Conservation (phyloP, 169 alveolate species). For the Plasmodium gonderi region DNA sequence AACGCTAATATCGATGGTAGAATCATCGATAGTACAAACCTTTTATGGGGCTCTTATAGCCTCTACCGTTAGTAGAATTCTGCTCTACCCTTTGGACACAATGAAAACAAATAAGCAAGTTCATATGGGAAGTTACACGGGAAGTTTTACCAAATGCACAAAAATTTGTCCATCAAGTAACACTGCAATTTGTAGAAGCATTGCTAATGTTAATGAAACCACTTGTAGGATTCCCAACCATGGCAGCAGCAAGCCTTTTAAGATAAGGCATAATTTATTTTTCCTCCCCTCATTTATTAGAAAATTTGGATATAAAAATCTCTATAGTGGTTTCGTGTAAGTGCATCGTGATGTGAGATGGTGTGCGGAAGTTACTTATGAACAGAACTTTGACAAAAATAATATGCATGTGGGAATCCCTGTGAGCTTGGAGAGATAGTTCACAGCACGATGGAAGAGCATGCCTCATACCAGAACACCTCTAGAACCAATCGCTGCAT, state of each 20-base stretch:
- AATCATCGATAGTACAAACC: not conserved
- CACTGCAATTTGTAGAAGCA: too few species aligned
- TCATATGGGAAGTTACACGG: not conserved
- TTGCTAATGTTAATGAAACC: too few species aligned
- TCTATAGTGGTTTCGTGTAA: slow-evolving; percentile 53
- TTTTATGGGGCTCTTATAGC: slow-evolving; percentile 28
- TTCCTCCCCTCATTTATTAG: slow-evolving; percentile 34
- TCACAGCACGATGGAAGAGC: too few species aligned
- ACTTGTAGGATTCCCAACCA: too few species aligned
- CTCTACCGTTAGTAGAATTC: slow-evolving; percentile 17
- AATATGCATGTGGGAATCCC: too few species aligned
- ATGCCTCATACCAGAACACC: too few species aligned
- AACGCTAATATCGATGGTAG: not conserved
- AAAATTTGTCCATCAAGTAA: too few species aligned
- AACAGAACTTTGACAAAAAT: not conserved
- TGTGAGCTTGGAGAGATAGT: too few species aligned
- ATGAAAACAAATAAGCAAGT: slow-evolving; percentile 45
- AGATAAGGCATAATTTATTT: not conserved
- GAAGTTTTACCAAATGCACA: not conserved
- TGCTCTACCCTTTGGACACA: slow-evolving; percentile 50
- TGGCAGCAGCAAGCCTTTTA: not conserved
- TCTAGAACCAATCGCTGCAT: too few species aligned
- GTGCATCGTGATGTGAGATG: not conserved
- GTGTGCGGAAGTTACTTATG: not conserved
- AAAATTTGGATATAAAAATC: slow-evolving; percentile 9